Evolutionary conservation across 2,329 filamentous ascomycete species (phyloP).

Genomic region (Teratosphaeria epicoccoides): DNA sequence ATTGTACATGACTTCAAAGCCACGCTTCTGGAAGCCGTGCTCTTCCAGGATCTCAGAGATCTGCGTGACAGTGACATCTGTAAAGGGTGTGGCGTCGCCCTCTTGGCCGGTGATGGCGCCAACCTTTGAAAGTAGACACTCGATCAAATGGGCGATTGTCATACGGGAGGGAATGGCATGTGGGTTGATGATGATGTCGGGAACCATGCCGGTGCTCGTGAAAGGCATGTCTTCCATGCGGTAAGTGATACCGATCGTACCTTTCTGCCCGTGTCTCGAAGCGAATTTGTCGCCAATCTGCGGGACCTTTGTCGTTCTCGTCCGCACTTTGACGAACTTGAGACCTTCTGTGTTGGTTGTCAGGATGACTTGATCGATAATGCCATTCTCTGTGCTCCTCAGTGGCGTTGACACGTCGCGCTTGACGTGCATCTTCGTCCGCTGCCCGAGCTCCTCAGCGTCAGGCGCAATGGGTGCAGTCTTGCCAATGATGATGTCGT

Average conservation of each 20-base stretch:
- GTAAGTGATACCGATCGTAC: constrained; percentile 97
- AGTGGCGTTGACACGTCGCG: constrained; percentile 92
- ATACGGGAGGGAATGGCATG: constrained; percentile 99
- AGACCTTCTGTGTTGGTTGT: constrained; percentile 92
- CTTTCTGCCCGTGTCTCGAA: constrained; percentile 97
- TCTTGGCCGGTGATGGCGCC: constrained; percentile 87
- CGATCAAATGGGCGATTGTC: constrained; percentile 99
- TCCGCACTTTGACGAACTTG: constrained; percentile 93
- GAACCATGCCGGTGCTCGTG: constrained; percentile 77
- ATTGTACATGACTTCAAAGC: constrained; percentile 98
- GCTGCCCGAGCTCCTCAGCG: constrained; percentile 83
- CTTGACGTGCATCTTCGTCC: constrained; percentile 82
- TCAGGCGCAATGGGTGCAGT: constrained; percentile 90
- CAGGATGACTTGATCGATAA: constrained; percentile 84
- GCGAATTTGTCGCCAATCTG: constrained; percentile 99
- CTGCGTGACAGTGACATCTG: constrained; percentile 90
- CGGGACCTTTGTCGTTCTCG: constrained; percentile 92
- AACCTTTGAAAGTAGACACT: constrained; percentile 95
- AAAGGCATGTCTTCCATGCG: constrained; percentile 99
- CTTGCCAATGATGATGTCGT: constrained; percentile 99
- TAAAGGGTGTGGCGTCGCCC: constrained; percentile 95
- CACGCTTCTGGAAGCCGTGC: constrained; percentile 91
- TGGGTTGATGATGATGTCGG: constrained; percentile 97
- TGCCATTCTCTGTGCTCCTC: constrained; percentile 91
- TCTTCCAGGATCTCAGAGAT: constrained; percentile 77